Conservation (phyloP, 116 monocot genomes). For the Iris pallida region DNA sequence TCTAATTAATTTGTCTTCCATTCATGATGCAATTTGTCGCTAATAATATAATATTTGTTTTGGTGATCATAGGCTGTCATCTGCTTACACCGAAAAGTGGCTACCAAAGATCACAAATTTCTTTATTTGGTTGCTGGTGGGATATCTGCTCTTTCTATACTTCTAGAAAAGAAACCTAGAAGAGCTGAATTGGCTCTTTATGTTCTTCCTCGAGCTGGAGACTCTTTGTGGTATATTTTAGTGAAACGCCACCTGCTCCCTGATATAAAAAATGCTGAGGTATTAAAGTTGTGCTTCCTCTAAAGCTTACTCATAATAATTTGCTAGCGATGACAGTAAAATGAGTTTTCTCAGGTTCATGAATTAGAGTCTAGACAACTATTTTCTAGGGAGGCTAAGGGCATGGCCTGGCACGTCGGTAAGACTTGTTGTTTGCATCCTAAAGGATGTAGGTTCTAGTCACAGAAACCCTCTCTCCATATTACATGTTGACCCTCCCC, state of each 20-base stretch:
- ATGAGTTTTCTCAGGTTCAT: no score
- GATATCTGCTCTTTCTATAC: slow-evolving; percentile 74
- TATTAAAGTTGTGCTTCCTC: slow-evolving; percentile 14
- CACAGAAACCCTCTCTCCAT: no score
- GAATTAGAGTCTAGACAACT: no score
- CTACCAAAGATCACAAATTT: slow-evolving; percentile 80
- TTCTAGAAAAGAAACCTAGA: slow-evolving; percentile 87
- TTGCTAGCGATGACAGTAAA: no score
- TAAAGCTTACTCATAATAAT: neutral
- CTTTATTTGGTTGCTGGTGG: slow-evolving; percentile 87
- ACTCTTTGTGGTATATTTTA: slow-evolving; percentile 93
- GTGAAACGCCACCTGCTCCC: slow-evolving; percentile 79
- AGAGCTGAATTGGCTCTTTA: slow-evolving; percentile 92
- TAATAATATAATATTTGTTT: slow-evolving; percentile 3
- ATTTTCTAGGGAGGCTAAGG: no score
- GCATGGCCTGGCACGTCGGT: no score
- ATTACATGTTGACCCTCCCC: no score
- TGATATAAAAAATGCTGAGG: slow-evolving; percentile 90
- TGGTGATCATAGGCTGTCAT: slow-evolving; percentile 53
- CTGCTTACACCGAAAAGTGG: slow-evolving; percentile 85
- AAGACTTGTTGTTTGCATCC: no score
- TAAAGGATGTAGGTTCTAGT: no score
- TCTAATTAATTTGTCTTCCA: neutral
- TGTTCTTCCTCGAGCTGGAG: slow-evolving; percentile 94
- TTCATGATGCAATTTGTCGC: neutral